Percentiles rank a stretch among this genome's conserved stretches.
phyloP scores from a whole-genome alignment of 23 red algal species.

The Gracilaria gracilis region DNA sequence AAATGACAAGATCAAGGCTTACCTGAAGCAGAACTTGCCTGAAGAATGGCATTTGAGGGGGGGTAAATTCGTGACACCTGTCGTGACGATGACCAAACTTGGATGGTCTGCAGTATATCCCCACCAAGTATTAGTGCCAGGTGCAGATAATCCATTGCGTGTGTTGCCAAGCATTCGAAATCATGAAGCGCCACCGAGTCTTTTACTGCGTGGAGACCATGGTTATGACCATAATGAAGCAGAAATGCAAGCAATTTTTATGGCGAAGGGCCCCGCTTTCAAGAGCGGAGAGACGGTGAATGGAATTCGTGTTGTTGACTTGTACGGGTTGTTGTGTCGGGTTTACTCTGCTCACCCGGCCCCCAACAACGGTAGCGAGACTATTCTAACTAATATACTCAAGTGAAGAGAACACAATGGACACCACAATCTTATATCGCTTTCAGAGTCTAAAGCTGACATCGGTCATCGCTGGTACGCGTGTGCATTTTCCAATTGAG shows the following conservation, averaged over 20 bases:
- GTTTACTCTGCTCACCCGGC: conserved; percentile 45
- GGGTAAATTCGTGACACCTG: conserved; percentile 35
- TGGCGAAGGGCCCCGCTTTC: conserved; percentile 77
- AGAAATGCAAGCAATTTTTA: conserved; percentile 80
- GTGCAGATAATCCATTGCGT: conserved; percentile 36
- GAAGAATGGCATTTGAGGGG: conserved; percentile 70
- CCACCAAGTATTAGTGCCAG: conserved; percentile 59
- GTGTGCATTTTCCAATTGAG: too few relatives aligned
- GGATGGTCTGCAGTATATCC: conserved; percentile 62
- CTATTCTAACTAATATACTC: conserved; percentile 19
- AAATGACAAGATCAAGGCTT: conserved; percentile 32
- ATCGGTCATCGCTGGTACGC: too few relatives aligned
- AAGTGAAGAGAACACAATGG: background rate
- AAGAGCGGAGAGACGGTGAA: conserved; percentile 39
- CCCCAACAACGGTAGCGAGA: conserved; percentile 67
- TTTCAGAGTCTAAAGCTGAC: too few relatives aligned
- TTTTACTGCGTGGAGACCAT: conserved; percentile 36
- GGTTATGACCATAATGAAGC: conserved; percentile 75
- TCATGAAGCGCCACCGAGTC: background rate
- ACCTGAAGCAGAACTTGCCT: conserved; percentile 42
- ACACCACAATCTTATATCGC: too few relatives aligned
- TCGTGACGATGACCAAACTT: conserved; percentile 56
- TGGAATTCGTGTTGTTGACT: conserved; percentile 51
- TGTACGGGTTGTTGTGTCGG: conserved; percentile 68
- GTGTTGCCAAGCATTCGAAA: conserved; percentile 11